Evolutionary conservation across 2,329 filamentous ascomycete species (phyloP), one percentile per base, ranked within the genome.

Genomic region (Fusarium concolor): DNA sequence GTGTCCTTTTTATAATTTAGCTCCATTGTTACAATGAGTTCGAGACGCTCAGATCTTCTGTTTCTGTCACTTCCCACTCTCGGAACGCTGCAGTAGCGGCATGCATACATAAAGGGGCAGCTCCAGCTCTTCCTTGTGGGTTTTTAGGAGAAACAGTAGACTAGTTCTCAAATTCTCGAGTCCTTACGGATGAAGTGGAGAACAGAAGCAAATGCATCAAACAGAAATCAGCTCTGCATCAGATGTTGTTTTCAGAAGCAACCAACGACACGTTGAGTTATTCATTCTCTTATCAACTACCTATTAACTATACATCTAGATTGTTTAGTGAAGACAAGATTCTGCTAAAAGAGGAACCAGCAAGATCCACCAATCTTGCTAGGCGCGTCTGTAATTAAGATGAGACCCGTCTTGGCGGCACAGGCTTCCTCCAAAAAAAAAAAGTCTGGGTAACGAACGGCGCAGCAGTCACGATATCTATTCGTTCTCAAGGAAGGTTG

Each of bases 401-500:
- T 74, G 72, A 74, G 72, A 69, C 71, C 52, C 65, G 56, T 67
- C 68, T 73, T 71, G 58, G 64, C 67, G 60, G 44, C 51, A 62
- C 47, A 47, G 62, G 39, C 74, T 35, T 63, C 62, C 29, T 38
- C 42, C 12, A 50, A 43, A 63, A 72, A 71, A 63, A 50, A 43
- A 63, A 72, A 71, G 63, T 60, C 69, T 63, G 71, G 69, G 65
- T 59, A 67, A 69, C 75, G 73, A 67, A 69, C 75, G 73, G 56
- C 42, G 37, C 59, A 56, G 31, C 31, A 62, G 43, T 29, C 38
- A 61, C 33, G 41, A 46, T 51, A 51, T 39, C 71, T 67, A 47
- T 38, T 56, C 44, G 20, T 50, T 56, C 46, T 46, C 62, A 31
- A 24, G 42, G 41, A 31, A 24, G 42, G 41, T 41, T 42, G 33